phyloP scores from a whole-genome alignment of 495 filamentous ascomycete genomes.

The Penicillium alfredii region DNA sequence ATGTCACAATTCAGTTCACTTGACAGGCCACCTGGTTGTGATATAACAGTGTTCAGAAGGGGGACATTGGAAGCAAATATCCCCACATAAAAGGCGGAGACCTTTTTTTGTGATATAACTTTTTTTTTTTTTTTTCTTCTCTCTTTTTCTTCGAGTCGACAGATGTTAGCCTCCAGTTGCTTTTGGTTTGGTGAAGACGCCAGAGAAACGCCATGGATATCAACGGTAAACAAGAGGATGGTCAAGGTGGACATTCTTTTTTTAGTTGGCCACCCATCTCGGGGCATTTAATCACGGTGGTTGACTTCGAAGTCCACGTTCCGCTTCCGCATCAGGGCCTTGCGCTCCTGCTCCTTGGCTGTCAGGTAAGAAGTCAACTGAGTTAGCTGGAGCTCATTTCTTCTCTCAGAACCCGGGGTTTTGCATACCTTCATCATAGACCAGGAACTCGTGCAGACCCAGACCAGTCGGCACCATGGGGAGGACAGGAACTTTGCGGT shows the following conservation, averaged over 20 bases:
- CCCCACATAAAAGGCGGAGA: too few relatives aligned
- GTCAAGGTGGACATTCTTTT: slow-evolving; percentile 22
- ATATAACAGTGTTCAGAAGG: too few relatives aligned
- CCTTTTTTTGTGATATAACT: too few relatives aligned
- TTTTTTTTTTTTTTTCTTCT: slow-evolving; percentile 11
- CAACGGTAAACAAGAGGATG: slow-evolving; percentile 30
- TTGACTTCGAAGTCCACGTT: slow-evolving; percentile 39
- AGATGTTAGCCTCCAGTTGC: slow-evolving; percentile 24
- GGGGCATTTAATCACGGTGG: slow-evolving; percentile 12
- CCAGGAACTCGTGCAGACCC: slow-evolving; percentile 86
- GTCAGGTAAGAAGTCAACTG: slow-evolving; percentile 12
- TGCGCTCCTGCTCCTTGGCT: slow-evolving; percentile 71
- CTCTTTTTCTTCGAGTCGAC: slow-evolving; percentile 13
- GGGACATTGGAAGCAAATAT: too few relatives aligned
- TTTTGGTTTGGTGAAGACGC: slow-evolving; percentile 37
- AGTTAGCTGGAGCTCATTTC: neutral
- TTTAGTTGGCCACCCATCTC: slow-evolving; percentile 14
- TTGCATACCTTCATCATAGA: slow-evolving; percentile 72
- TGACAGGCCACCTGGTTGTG: too few relatives aligned
- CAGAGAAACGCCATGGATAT: slow-evolving; percentile 46
- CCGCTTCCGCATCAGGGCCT: slow-evolving; percentile 64
- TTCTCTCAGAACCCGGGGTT: too few relatives aligned
- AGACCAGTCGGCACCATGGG: slow-evolving; percentile 91
- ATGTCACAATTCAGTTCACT: too few relatives aligned
- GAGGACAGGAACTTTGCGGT: slow-evolving; percentile 94